Base-by-base conservation (phyloP, 2,329 filamentous ascomycete genomes). In the Cadophora malorum region DNA sequence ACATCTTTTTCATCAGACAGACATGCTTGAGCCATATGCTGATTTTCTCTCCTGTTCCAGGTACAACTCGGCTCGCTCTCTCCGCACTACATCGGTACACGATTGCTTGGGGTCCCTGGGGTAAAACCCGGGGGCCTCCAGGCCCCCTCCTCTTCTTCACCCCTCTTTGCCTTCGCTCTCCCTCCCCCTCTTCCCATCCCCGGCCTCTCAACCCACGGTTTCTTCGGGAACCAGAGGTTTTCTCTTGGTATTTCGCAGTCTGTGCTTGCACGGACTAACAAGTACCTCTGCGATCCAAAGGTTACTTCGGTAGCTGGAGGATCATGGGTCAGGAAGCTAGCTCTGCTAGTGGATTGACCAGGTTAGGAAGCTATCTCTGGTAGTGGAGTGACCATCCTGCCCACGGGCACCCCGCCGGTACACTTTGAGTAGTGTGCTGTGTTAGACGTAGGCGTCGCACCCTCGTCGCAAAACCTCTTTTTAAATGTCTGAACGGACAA, bases 181-280 rank as follows among this genome's bases (percentile, higher is more conserved):
- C 25, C 25, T n/a, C 16, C 25, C 25, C 14, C n/a, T 23, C 25
- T 8, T 12, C 49, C 49, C 14, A n/a, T n/a, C 25, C 49, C 49
- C 49, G 49, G 9, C 21, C 49, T 23, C 49, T 52, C 49, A 52
- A 23, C 49, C 25, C 9, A n/a, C 49, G 49, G 16, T 45, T 52
- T 52, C n/a, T 52, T 25, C 49, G 49, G 49, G 23, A 52, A 45
- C 49, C 9, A 52, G 10, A 52, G 49, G 49, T 52, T 52, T 12
- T 52, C 8, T 52, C 25, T 52, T 9, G 49, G n/a, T 52, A 52
- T 28, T 25, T 23, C 23, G 49, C 49, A n/a, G 49, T 52, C 49
- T 28, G 25, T 52, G 49, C 49, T 52, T 52, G 49, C 49, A 52
- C 25, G 49, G 49, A 52, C 49, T 9, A 23, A 52, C 2, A 19